Conservation (phyloP, 306 rosid genomes). For the Ochetophila trinervis region DNA sequence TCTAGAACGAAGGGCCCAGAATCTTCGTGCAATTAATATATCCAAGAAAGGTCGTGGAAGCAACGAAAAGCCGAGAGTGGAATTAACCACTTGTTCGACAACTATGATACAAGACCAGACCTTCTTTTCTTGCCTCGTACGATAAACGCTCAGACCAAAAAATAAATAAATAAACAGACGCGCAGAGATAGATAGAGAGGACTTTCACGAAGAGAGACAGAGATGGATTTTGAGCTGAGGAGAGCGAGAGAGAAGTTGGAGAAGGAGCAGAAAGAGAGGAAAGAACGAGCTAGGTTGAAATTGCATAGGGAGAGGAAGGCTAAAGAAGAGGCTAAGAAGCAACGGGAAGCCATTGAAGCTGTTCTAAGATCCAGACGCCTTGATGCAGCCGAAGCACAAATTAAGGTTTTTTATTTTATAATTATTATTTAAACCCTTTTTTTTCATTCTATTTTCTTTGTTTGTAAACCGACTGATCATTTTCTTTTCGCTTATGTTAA, state of each 20-base stretch:
- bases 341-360: conserved; percentile 81
- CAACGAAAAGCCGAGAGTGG: not conserved
- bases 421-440: not conserved
- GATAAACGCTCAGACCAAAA: not conserved
- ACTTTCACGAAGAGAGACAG: conserved; percentile 11
- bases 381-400: conserved; percentile 79
- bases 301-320: conserved; percentile 67
- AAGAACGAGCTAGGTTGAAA: conserved; percentile 45
- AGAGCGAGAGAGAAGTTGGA: conserved; percentile 90
- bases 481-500: not conserved
- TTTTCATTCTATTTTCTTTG: not conserved
- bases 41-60: not conserved
- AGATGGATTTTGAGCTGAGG: conserved; percentile 87
- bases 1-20: conserved; percentile 35
- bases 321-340: conserved; percentile 59
- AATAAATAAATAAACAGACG: not conserved
- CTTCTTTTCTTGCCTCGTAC: not conserved
- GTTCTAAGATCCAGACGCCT: conserved; percentile 76
- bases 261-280: conserved; percentile 80
- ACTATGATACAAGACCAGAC: not conserved
- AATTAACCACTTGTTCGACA: conserved; percentile 1
- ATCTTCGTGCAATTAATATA: conserved; percentile 12
- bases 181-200: not conserved
- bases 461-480: not conserved
- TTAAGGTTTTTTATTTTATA: conserved; percentile 46